A percentile compares a stretch with the other conserved stretches of the same genome.
These are phyloP conservation scores for Cryphonectria nitschkei DNA, from an alignment of 2,329 filamentous ascomycete genomes.

Conservation along the genomic window DNA sequence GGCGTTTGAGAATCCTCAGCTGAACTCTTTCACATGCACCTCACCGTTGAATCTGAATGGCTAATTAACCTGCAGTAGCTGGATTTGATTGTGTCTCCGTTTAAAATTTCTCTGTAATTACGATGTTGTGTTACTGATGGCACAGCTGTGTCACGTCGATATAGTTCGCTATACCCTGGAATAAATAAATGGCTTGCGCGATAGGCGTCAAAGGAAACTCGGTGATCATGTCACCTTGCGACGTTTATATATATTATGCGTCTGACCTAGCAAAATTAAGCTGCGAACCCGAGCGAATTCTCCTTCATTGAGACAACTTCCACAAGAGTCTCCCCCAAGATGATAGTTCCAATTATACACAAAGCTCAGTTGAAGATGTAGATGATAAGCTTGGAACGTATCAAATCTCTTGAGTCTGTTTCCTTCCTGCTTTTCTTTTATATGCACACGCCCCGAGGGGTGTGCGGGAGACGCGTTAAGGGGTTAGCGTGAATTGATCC, in stretches of 20 bases:
- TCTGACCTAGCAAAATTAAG: not conserved
- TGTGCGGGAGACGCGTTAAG: too few species aligned
- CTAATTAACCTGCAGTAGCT: not conserved
- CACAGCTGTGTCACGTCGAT: too few species aligned
- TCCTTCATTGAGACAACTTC: too few species aligned
- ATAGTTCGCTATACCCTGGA: not conserved
- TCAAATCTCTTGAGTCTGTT: too few species aligned
- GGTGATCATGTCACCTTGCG: not conserved
- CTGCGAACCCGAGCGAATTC: too few species aligned
- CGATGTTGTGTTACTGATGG: too few species aligned
- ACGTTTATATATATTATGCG: not conserved
- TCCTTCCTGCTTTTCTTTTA: too few species aligned
- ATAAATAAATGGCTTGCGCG: not conserved
- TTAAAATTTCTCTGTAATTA: too few species aligned
- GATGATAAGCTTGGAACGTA: too few species aligned
- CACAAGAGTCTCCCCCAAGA: too few species aligned
- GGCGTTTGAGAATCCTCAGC: constrained; percentile 19
- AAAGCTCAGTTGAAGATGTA: too few species aligned
- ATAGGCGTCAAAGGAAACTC: not conserved
- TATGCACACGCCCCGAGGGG: not conserved
- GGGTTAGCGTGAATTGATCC: not conserved
- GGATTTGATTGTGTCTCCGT: not conserved
- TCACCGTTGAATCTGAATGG: constrained; percentile 21
- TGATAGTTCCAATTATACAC: too few species aligned
- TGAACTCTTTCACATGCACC: constrained; percentile 21